Evolutionary conservation across 2,329 filamentous ascomycete genomes (phyloP).

Genomic region (Calonectria henricotiae): DNA sequence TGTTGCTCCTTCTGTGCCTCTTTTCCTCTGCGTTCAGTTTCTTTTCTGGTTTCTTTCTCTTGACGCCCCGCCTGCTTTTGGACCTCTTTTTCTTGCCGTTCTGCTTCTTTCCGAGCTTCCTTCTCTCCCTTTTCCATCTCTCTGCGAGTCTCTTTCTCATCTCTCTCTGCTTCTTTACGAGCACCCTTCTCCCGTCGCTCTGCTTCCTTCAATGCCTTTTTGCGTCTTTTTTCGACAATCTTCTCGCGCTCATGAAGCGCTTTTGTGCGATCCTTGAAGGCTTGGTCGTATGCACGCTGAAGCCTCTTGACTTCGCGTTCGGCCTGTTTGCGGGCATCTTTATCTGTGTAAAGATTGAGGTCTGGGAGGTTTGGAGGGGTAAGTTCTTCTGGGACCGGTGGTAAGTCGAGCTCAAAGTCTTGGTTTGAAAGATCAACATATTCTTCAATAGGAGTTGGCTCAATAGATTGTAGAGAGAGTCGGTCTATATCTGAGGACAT

Average conservation of each 20-base stretch:
- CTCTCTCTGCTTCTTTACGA: slow-evolving; percentile 49
- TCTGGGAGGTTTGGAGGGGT: slow-evolving; percentile 66
- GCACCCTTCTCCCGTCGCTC: slow-evolving; percentile 54
- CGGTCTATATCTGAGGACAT: slow-evolving; percentile 40
- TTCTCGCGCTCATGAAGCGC: slow-evolving; percentile 76
- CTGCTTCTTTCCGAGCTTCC: slow-evolving; percentile 58
- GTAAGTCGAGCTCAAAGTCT: slow-evolving; percentile 40
- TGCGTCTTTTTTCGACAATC: slow-evolving; percentile 69
- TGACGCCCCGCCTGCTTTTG: slow-evolving; percentile 45
- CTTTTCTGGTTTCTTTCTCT: slow-evolving; percentile 33
- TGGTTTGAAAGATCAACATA: slow-evolving; percentile 9
- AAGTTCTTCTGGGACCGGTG: slow-evolving; percentile 67
- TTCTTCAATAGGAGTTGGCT: slow-evolving; percentile 59
- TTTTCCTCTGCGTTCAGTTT: slow-evolving; percentile 37
- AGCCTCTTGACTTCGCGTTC: slow-evolving; percentile 78
- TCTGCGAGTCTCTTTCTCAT: slow-evolving; percentile 5
- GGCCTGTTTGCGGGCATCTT: slow-evolving; percentile 77
- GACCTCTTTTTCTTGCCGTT: slow-evolving; percentile 43
- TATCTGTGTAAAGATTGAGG: slow-evolving; percentile 73
- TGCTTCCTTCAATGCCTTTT: slow-evolving; percentile 61
- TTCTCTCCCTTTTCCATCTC: slow-evolving; percentile 57
- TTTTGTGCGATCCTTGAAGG: slow-evolving; percentile 78
- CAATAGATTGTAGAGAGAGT: slow-evolving; percentile 57
- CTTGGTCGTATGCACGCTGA: slow-evolving; percentile 77
- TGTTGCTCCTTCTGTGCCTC: slow-evolving; percentile 28